Percentiles rank a stretch among this genome's conserved stretches.
phyloP scores from a whole-genome alignment of 225 moss, liverwort and hornwort species.

The Polytrichum commune region DNA sequence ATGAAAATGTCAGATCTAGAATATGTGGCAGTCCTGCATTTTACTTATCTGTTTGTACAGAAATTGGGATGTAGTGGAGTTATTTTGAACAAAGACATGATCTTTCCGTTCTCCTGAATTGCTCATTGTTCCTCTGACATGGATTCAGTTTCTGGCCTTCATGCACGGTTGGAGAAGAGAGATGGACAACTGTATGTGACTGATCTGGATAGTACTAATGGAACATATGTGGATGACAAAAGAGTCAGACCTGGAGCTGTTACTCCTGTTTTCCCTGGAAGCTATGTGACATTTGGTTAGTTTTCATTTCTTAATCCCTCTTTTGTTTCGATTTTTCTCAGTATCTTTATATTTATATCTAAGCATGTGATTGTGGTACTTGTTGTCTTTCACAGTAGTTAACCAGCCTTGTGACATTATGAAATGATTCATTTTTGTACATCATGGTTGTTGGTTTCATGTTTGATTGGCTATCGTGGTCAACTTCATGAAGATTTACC shows the following conservation, averaged over 20 bases:
- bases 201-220: slow-evolving; percentile 80
- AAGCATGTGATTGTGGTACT: no score
- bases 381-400: no score
- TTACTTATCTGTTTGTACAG: background rate
- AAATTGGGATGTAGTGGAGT: no score
- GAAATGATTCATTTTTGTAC: no score
- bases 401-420: no score
- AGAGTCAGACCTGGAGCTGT: slow-evolving; percentile 73
- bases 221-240: slow-evolving; percentile 69
- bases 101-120: no score
- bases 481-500: no score
- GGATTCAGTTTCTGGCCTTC: slow-evolving; percentile 59
- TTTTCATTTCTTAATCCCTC: slow-evolving; percentile 4
- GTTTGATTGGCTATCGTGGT: no score
- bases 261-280: slow-evolving; percentile 53
- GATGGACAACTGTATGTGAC: slow-evolving; percentile 49
- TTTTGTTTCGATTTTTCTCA: background rate
- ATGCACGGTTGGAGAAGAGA: slow-evolving; percentile 74
- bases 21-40: background rate
- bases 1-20: background rate
- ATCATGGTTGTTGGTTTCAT: no score
- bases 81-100: no score
- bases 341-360: no score
- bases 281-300: slow-evolving; percentile 66
- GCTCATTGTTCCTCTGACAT: no score